Conservation (phyloP, 805 yeast species). For the Metschnikowia santaceciliae region DNA sequence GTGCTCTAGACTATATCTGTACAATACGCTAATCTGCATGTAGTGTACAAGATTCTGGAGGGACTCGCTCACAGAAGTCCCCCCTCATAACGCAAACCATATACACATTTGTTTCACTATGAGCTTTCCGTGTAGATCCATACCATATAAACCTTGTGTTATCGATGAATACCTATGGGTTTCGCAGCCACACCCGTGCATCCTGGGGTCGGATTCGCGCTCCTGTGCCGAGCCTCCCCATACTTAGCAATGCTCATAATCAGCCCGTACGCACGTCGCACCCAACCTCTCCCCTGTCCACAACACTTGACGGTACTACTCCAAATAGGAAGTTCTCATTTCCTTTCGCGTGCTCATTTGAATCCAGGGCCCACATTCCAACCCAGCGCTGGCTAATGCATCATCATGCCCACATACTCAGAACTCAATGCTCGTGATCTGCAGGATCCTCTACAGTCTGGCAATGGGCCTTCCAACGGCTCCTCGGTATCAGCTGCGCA, state of each 20-base stretch:
- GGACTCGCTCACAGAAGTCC: background rate
- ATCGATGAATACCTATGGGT: too few relatives aligned
- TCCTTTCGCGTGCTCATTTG: background rate
- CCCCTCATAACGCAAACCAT: background rate
- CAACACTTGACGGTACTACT: background rate
- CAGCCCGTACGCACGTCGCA: background rate
- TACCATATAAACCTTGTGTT: too few relatives aligned
- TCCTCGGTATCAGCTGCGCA: background rate
- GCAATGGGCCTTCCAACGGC: background rate
- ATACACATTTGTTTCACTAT: background rate
- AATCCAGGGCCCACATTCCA: too few relatives aligned
- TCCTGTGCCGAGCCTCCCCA: background rate
- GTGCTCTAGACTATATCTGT: background rate
- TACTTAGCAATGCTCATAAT: background rate
- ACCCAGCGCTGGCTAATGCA: background rate
- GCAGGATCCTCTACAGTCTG: background rate
- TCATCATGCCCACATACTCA: background rate
- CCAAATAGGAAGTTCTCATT: background rate
- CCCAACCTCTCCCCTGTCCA: background rate
- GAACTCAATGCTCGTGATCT: slow-evolving; percentile 1
- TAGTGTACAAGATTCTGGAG: background rate
- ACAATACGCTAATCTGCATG: background rate
- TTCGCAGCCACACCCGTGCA: slow-evolving; percentile 5
- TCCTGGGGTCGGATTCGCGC: background rate
- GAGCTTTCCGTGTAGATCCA: too few relatives aligned